Evolutionary conservation across 768 basidiomycete genomes (phyloP), one percentile per base, ranked within the genome.

Genomic region (Russula emetica): DNA sequence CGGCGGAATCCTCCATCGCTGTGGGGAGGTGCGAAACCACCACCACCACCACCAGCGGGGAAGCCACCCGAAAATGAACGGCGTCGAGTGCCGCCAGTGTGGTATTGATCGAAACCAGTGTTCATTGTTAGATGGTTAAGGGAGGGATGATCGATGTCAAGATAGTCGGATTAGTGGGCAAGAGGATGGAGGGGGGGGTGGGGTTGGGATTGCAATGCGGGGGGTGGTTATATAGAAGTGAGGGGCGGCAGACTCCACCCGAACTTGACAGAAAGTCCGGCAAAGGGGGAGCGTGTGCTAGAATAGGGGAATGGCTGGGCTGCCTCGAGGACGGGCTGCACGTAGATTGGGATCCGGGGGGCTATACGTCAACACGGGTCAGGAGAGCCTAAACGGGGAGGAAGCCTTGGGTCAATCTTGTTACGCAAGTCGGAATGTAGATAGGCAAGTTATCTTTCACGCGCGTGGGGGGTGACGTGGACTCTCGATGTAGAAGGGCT

Each of bases 281-380:
- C 52, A 51, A 52, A 45, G 50, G 45, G 47, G 36, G 34, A 57
- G 54, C 53, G 55, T 9, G 50, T n/a, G 30, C 56, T 58, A 22
- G 56, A 58, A 65, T 61, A 65, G 63, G 63, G 59, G 66, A 58
- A 54, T 58, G 54, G 40, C 51, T 66, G 57, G 26, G 28, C 57
- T 45, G 66, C 66, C 66, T 67, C 63, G 66, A 67, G 66, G 66
- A 63, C 30, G n/a, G 24, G 53, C 32, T 18, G 47, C 58, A 30
- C 38, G 58, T 20, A 32, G 24, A 56, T 55, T 44, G 49, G 54
- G 58, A 51, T 64, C 42, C 58, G 47, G 66, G 66, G 66, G 54
- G 18, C 9, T 10, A 20, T 56, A 65, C 66, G 66, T 64, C 58
- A 65, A 60, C 54, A 59, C 55, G 63, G 62, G 44, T 13, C 51